Conservation (phyloP, 2,329 filamentous ascomycete genomes). For the Diaporthe ampelina region DNA sequence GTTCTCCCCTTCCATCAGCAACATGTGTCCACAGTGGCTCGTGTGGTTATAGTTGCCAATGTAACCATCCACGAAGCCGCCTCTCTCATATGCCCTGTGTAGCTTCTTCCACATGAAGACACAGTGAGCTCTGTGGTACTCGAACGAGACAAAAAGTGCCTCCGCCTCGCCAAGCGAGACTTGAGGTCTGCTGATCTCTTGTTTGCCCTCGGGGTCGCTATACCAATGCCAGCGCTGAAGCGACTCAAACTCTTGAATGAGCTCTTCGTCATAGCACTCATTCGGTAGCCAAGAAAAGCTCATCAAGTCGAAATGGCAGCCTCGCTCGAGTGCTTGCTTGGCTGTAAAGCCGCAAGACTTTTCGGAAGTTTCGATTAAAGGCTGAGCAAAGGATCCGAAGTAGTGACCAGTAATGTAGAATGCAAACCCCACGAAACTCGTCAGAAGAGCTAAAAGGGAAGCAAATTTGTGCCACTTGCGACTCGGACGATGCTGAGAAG, state of each 20-base stretch:
- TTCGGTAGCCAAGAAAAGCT: not conserved
- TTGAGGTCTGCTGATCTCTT: not conserved
- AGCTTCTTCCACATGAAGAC: not conserved
- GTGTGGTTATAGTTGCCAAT: not conserved
- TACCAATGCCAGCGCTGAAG: not conserved
- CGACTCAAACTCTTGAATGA: not conserved
- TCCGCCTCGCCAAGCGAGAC: not conserved
- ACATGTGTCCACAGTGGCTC: not conserved
- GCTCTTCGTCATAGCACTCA: not conserved
- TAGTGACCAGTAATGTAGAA: no score
- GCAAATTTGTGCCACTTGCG: no score
- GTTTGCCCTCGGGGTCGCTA: not conserved
- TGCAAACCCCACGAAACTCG: no score
- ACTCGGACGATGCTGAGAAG: no score
- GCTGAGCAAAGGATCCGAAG: no score
- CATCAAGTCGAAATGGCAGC: not conserved
- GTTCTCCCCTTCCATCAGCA: no score
- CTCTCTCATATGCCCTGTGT: not conserved
- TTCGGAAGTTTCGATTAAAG: no score
- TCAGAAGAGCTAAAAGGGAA: no score
- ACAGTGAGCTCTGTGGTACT: not conserved
- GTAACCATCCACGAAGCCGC: not conserved
- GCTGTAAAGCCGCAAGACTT: not conserved
- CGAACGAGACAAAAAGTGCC: not conserved
- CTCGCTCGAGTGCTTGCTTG: not conserved